A percentile compares a stretch with the other conserved stretches of the same genome.
phyloP scores from a whole-genome alignment of 139 green algal species.

The Chlorella ohadii region DNA sequence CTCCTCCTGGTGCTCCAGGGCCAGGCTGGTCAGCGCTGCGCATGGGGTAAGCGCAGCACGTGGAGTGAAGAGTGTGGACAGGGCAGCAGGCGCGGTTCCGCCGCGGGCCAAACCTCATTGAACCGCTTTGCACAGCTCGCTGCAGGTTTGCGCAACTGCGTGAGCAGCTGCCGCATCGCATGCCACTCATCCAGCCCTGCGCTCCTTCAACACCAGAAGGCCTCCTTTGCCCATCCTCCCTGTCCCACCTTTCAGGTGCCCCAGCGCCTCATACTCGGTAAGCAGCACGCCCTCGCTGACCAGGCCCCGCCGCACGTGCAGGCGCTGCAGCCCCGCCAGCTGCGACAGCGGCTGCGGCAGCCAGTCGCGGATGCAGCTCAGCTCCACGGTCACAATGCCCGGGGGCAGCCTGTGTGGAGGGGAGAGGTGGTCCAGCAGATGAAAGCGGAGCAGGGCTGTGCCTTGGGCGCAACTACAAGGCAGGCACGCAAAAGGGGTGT shows the following conservation, averaged over 20 bases:
- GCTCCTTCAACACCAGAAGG: too few relatives aligned
- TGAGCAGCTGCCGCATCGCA: too few relatives aligned
- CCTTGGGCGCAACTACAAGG: neutral
- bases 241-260: neutral
- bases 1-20: conserved; percentile 28
- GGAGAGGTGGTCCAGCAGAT: neutral
- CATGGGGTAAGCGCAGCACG: too few relatives aligned
- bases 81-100: too few relatives aligned
- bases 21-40: conserved; percentile 15
- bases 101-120: too few relatives aligned
- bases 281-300: conserved; percentile 23
- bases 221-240: neutral
- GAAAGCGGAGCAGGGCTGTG: neutral
- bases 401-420: conserved; percentile 9
- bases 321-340: conserved; percentile 18
- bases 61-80: too few relatives aligned
- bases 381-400: neutral
- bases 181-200: too few relatives aligned
- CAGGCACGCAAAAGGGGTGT: too few relatives aligned
- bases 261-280: conserved; percentile 8
- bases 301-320: neutral
- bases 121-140: too few relatives aligned
- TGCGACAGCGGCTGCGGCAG: conserved; percentile 24
- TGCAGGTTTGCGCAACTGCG: too few relatives aligned
- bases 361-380: conserved; percentile 15